Evolutionary conservation across 2,329 filamentous ascomycete genomes (phyloP), one percentile per base, ranked within the genome.

Genomic region (Alternaria brassicicola): DNA sequence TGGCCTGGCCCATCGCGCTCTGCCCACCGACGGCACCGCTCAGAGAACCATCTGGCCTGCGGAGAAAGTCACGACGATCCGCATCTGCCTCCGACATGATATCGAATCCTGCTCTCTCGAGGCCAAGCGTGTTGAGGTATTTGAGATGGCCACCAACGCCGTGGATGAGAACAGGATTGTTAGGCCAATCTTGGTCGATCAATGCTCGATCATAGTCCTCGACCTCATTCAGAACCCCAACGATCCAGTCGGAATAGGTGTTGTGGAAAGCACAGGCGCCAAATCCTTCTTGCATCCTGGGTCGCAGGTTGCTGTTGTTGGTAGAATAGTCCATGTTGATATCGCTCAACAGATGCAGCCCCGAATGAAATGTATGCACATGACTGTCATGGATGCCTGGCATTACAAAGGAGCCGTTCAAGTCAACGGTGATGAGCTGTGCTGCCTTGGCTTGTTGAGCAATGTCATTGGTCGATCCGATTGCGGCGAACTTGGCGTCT

Each of bases 311-410:
- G 39, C 8, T 42, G 12, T 8, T 25, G 17, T 42, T 25, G n/a
- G 39, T 19, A 3, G 15, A 42, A 8, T 21, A 77, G 59, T 30
- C 28, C 28, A 30, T 30, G 7, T 9, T 9, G 9, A 30, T 8
- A 30, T 30, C 28, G 28, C 28, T 30, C 3, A 30, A 8, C 9
- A 30, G 9, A 10, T 30, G 28, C 9, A 30, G 9, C 6, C 28
- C 28, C 9, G 28, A 30, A 10, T 30, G 28, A 8, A 30, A 30
- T 30, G 28, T 30, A 52, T 77, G 75, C 56, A 68, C 70, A 54
- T 78, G 75, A 2, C 74, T 74, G 55, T 77, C 76, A 53, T 78
- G 75, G 30, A 78, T 75, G 1, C 75, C 76, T 1, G 76, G 75
- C 76, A 78, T 77, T 8, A 72, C 62, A 43, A 77, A 77, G 10